phyloP scores from a whole-genome alignment of 2,329 filamentous ascomycete species.

The Microsporum canis region DNA sequence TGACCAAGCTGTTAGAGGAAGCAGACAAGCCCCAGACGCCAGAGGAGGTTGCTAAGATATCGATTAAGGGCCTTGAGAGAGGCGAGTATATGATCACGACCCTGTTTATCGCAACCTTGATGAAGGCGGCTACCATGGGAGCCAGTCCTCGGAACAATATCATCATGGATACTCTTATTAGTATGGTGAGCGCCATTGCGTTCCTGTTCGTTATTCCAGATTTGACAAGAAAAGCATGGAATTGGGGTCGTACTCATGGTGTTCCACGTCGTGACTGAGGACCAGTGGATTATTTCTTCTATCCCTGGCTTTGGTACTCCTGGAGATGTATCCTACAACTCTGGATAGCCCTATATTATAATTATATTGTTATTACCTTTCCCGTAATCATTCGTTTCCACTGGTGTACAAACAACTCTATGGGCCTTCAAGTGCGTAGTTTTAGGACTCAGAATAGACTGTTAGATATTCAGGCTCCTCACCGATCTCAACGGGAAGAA shows the following conservation, averaged over 20 bases:
- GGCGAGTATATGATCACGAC: slow-evolving; percentile 73
- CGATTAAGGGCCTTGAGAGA: slow-evolving; percentile 63
- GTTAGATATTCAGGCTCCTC: no score
- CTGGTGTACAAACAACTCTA: no score
- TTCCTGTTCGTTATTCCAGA: slow-evolving; percentile 49
- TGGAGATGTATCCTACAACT: background rate
- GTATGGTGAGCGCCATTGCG: slow-evolving; percentile 43
- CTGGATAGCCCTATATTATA: background rate
- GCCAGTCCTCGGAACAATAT: slow-evolving; percentile 44
- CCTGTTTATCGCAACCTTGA: slow-evolving; percentile 56
- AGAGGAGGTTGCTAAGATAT: slow-evolving; percentile 59
- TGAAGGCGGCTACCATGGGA: slow-evolving; percentile 51
- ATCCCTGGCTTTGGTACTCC: background rate
- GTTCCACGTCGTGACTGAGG: slow-evolving; percentile 17
- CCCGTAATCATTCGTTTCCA: no score
- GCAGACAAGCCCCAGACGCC: slow-evolving; percentile 70
- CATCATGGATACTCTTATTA: slow-evolving; percentile 44
- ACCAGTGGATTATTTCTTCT: background rate
- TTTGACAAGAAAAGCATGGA: slow-evolving; percentile 45
- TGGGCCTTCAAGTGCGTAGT: no score
- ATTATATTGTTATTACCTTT: no score
- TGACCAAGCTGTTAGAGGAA: slow-evolving; percentile 70
- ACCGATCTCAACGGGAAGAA: no score
- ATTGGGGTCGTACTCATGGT: slow-evolving; percentile 48
- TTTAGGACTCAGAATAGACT: no score